Evolutionary conservation across 2,329 filamentous ascomycete species (phyloP), one percentile per base, ranked within the genome.

Genomic region (Monilinia laxa): DNA sequence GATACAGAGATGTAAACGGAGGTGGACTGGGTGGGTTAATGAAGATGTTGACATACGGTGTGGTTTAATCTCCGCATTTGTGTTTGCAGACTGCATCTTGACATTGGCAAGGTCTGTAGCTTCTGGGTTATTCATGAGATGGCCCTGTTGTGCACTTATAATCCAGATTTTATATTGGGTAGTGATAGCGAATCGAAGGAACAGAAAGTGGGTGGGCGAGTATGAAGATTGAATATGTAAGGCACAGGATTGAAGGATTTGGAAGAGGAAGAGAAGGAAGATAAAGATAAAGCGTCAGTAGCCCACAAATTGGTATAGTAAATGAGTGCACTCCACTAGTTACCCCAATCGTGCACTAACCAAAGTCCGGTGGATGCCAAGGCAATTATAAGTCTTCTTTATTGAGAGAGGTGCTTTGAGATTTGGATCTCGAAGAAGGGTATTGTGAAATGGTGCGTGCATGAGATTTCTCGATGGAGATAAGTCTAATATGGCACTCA

Each of bases 301-400:
- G 42, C 31, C 56, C 56, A 59, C 56, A 59, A 51, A 47, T 14
- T 42, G 40, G 11, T 59, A 35, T 6, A 7, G 11, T 23, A 12
- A 38, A 38, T 35, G 14, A 60, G 20, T 35, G 45, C 25, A 23
- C 28, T 28, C 28, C 28, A 60, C 20, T 49, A 14, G 25, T 60
- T 60, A 49, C 57, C 57, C 28, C 45, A 60, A 20, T 60, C 57
- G 57, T 51, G 57, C 57, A 60, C 57, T 47, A 38, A 12, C n/a
- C 4, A 45, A 20, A 47, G 18, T 31, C 28, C 25, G 25, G 47
- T 31, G 28, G 25, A 16, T 9, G 38, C 54, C 35, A 42, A 28
- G 40, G 28, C 38, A 14, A 60, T 38, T 28, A 51, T 25, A 35
- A 16, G 40, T 42, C 7, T 49, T 28, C 23, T 28, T 23, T 42